A percentile compares a stretch with the other conserved stretches of the same genome.
These are phyloP conservation scores for Petunia hybrid DNA, from an alignment of 305 asterid genomes.

Conservation along the genomic window DNA sequence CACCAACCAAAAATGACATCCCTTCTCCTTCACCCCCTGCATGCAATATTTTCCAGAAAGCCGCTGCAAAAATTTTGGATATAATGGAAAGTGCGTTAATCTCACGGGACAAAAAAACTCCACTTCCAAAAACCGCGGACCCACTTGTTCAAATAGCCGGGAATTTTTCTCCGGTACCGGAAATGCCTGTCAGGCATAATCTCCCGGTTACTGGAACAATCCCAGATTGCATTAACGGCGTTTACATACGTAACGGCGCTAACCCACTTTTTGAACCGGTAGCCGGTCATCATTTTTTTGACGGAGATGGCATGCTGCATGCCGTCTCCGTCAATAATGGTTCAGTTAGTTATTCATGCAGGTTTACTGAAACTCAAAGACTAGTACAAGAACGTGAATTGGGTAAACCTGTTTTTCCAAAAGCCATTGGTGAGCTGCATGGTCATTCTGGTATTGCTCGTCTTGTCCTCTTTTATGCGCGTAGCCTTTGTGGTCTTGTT, in stretches of 20 bases:
- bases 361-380: slow-evolving; percentile 67
- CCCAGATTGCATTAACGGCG: slow-evolving; percentile 66
- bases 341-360: slow-evolving; percentile 63
- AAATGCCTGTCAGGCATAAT: slow-evolving; percentile 50
- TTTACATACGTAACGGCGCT: slow-evolving; percentile 75
- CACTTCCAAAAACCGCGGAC: slow-evolving; percentile 65
- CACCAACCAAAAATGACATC: neutral
- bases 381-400: slow-evolving; percentile 64
- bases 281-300: slow-evolving; percentile 74
- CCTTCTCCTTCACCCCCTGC: slow-evolving; percentile 38
- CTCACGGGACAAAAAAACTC: slow-evolving; percentile 52
- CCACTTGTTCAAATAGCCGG: slow-evolving; percentile 69
- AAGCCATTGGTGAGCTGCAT: slow-evolving; percentile 77
- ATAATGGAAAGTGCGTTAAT: slow-evolving; percentile 55
- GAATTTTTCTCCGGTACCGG: slow-evolving; percentile 72
- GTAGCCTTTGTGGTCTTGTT: slow-evolving; percentile 60
- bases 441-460: slow-evolving; percentile 70
- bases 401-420: slow-evolving; percentile 69
- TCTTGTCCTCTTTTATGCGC: slow-evolving; percentile 56
- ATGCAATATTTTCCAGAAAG: slow-evolving; percentile 61
- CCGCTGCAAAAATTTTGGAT: slow-evolving; percentile 56
- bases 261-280: slow-evolving; percentile 67
- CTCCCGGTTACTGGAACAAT: slow-evolving; percentile 55
- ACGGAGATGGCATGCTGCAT: slow-evolving; percentile 85
- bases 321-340: slow-evolving; percentile 51